Evolutionary conservation across 805 yeast species (phyloP).

Genomic region (Barnettozyma sp.): DNA sequence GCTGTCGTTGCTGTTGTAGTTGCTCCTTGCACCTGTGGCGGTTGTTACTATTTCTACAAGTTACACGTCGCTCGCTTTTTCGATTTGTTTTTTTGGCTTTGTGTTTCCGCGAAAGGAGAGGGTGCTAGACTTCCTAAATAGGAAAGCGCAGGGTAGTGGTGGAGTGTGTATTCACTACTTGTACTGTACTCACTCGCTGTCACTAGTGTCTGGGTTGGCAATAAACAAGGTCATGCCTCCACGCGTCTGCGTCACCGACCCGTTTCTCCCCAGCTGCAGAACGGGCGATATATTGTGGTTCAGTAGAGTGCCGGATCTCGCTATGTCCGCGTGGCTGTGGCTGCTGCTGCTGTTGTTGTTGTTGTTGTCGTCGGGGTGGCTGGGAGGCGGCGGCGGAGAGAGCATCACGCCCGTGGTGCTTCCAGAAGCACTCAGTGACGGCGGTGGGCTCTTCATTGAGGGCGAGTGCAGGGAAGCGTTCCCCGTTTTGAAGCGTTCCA

Average conservation of each 20-base stretch:
- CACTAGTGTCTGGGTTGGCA: slow-evolving; percentile 50
- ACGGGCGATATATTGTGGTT: slow-evolving; percentile 15
- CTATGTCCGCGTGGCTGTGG: not conserved
- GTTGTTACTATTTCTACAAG: not conserved
- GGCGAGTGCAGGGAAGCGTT: slow-evolving; percentile 1
- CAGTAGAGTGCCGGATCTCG: slow-evolving; percentile 22
- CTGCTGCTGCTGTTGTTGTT: too few species aligned
- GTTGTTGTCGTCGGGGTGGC: too few species aligned
- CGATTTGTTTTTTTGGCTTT: not conserved
- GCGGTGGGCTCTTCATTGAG: not conserved
- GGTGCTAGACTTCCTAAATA: slow-evolving; percentile 10
- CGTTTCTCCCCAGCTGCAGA: slow-evolving; percentile 26
- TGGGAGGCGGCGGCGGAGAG: not conserved
- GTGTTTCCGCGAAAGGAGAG: not conserved
- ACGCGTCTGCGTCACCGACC: slow-evolving; percentile 31
- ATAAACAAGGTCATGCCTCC: slow-evolving; percentile 39
- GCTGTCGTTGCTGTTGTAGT: not conserved
- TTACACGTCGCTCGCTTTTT: slow-evolving; percentile 4
- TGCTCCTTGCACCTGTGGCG: not conserved
- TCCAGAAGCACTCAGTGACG: not conserved
- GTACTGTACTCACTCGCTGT: slow-evolving; percentile 37
- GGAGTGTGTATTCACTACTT: too few species aligned
- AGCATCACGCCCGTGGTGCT: not conserved
- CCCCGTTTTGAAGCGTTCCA: slow-evolving; percentile 14
- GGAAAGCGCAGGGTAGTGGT: too few species aligned